These are phyloP conservation scores for Lactarius vividus DNA, from an alignment of 768 basidiomycete genomes.

Conservation along the genomic window DNA sequence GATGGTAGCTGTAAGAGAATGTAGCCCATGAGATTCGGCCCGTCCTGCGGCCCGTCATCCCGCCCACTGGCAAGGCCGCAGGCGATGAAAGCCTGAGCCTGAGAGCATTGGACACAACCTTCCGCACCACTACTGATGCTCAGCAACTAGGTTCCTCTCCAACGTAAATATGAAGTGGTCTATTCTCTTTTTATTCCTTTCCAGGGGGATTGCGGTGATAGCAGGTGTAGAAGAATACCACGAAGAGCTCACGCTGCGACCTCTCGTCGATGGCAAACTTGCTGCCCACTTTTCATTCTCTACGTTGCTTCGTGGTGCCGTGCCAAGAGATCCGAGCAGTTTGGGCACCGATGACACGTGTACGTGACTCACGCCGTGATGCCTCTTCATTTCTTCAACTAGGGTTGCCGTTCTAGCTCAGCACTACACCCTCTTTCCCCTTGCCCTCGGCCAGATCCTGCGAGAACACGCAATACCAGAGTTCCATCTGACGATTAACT, in stretches of 20 bases:
- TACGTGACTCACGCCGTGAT: conserved; percentile 32
- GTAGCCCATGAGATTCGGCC: too few species aligned
- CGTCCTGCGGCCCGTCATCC: too few species aligned
- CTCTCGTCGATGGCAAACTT: conserved; percentile 81
- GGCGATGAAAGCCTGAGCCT: too few species aligned
- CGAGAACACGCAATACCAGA: conserved; percentile 84
- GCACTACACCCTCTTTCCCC: conserved; percentile 85
- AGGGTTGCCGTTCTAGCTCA: conserved; percentile 48
- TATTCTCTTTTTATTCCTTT: conserved; percentile 3
- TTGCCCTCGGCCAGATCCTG: conserved; percentile 83
- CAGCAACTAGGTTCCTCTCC: background rate
- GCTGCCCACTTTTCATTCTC: conserved; percentile 78
- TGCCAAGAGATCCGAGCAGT: conserved; percentile 54
- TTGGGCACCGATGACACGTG: conserved; percentile 46
- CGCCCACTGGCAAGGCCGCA: too few species aligned
- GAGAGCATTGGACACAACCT: background rate
- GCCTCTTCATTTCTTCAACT: background rate
- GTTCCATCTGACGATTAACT: conserved; percentile 84
- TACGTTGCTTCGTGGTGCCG: conserved; percentile 52
- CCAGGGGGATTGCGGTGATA: background rate
- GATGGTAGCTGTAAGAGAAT: too few species aligned
- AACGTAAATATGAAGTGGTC: conserved; percentile 9
- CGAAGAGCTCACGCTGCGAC: conserved; percentile 53
- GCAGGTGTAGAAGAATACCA: conserved; percentile 45
- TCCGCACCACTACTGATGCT: background rate